Conservation (phyloP, 179 eudicot species). For the Actinidia polygama region DNA sequence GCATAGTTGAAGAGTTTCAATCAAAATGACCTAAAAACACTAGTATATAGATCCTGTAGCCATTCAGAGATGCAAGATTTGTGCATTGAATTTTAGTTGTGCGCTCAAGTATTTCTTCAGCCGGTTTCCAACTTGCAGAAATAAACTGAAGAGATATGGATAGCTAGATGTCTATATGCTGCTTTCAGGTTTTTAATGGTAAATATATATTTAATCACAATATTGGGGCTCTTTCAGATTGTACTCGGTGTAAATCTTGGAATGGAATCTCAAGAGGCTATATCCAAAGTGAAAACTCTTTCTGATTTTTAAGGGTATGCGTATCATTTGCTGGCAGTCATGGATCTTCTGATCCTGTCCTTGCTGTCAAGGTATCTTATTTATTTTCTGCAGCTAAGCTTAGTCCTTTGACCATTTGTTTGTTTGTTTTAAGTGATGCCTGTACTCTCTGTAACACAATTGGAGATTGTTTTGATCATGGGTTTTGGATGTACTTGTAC, state of each 20-base stretch:
- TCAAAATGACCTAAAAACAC: conserved; percentile 6
- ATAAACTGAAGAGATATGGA: neutral
- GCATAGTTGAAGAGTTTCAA: neutral
- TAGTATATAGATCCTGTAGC: neutral
- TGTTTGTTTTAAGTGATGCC: neutral
- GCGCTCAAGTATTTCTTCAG: neutral
- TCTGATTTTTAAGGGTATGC: conserved; percentile 97
- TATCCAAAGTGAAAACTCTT: conserved; percentile 75
- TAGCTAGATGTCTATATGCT: neutral
- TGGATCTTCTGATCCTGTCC: conserved; percentile 84
- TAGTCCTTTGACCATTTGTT: neutral
- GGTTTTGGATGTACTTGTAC: neutral
- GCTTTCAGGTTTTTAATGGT: neutral
- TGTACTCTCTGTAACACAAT: neutral
- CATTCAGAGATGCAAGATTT: neutral
- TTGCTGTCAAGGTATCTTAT: conserved; percentile 84
- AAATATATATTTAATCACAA: neutral
- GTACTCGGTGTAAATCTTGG: conserved; percentile 89
- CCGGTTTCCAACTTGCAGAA: neutral
- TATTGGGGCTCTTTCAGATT: conserved; percentile 53
- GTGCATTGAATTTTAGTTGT: neutral
- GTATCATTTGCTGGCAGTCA: conserved; percentile 70
- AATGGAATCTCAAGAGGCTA: conserved; percentile 81
- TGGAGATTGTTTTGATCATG: neutral
- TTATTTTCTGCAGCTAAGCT: neutral